These are phyloP conservation scores for Cornus kousa DNA, from an alignment of 148 eudicot species.

Conservation along the genomic window DNA sequence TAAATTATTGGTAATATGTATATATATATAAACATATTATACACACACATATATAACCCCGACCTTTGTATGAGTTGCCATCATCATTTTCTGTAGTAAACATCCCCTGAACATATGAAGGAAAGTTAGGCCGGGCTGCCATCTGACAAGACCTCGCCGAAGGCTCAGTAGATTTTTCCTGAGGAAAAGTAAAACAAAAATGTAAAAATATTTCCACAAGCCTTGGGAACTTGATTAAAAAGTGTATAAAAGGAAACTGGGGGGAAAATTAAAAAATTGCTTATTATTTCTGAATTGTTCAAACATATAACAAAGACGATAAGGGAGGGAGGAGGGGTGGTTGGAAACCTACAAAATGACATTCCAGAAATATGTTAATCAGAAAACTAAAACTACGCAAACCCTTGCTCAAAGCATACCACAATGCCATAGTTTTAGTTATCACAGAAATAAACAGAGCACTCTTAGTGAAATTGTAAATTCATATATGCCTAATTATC, in stretches of 20 bases:
- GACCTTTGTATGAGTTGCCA: constrained; percentile 51
- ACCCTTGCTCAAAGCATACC: not conserved
- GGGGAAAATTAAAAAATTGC: not conserved
- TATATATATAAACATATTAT: too few relatives aligned
- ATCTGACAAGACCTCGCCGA: constrained; percentile 46
- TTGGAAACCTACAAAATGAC: not conserved
- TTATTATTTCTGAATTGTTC: not conserved
- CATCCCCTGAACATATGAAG: constrained; percentile 31
- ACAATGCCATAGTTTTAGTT: too few relatives aligned
- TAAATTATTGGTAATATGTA: not conserved
- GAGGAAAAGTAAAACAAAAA: constrained; percentile 14
- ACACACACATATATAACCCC: not conserved
- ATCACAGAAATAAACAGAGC: too few relatives aligned
- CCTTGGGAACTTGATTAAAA: not conserved
- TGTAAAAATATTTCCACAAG: not conserved
- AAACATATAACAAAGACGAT: not conserved
- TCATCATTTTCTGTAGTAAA: constrained; percentile 46
- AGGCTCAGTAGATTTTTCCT: constrained; percentile 58
- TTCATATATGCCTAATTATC: too few relatives aligned
- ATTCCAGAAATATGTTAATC: not conserved
- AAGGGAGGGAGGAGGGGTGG: not conserved
- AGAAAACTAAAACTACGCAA: not conserved
- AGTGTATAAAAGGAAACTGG: not conserved
- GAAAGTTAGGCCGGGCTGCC: constrained; percentile 34
- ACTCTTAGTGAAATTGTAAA: too few relatives aligned